Conservation (phyloP, 2,329 filamentous ascomycete species). For the Purpureocillium takamizusanense region DNA sequence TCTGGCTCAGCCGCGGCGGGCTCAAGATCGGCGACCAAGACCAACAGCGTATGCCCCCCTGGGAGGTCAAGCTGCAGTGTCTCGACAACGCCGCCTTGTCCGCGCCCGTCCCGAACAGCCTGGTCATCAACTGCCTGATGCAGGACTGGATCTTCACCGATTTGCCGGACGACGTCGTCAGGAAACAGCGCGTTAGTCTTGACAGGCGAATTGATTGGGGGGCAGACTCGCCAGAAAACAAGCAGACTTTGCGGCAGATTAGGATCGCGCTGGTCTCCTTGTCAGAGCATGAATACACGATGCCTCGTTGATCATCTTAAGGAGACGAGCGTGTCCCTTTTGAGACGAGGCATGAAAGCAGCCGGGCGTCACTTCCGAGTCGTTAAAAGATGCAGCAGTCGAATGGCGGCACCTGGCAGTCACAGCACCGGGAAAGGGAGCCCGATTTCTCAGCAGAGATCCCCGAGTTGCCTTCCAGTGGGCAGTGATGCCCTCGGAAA, state of each 20-base stretch:
- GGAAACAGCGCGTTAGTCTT: constrained; percentile 14
- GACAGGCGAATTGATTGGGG: constrained; percentile 20
- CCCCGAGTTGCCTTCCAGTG: no score
- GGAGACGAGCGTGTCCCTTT: no score
- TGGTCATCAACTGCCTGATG: constrained; percentile 22
- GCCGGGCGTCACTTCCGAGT: no score
- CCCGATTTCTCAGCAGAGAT: no score
- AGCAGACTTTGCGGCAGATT: neutral
- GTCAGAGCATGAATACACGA: no score
- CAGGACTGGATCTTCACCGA: constrained; percentile 15
- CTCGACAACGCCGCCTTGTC: constrained; percentile 25
- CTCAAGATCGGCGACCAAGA: constrained; percentile 17
- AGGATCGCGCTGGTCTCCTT: no score
- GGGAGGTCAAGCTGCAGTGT: constrained; percentile 30
- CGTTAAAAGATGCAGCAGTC: no score
- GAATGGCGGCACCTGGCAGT: no score
- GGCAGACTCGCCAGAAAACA: constrained; percentile 12
- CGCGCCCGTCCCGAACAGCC: constrained; percentile 15
- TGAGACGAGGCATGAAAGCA: no score
- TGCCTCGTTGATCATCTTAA: no score
- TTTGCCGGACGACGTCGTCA: constrained; percentile 19
- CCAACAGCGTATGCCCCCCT: constrained; percentile 20
- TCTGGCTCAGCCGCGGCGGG: constrained; percentile 35
- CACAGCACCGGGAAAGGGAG: no score
- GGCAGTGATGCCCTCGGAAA: no score